Evolutionary conservation across 805 yeast genomes (phyloP).

Genomic region (Cyberlindnera mississippiensis): DNA sequence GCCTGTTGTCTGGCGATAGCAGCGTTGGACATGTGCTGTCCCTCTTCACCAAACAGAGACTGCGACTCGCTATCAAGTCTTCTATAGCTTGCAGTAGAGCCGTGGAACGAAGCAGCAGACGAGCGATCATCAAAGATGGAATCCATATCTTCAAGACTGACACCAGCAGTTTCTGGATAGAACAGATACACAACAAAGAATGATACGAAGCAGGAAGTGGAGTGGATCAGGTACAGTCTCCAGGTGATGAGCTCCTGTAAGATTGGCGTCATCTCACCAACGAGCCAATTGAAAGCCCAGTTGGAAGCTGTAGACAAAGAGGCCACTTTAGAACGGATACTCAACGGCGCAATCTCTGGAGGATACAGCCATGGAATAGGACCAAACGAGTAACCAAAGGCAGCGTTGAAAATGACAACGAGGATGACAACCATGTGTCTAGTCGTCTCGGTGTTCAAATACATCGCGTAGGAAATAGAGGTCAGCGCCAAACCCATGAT

Average conservation of each 20-base stretch:
- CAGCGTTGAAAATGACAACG: slow-evolving; percentile 76
- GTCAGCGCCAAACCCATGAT: slow-evolving; percentile 73
- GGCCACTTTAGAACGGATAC: slow-evolving; percentile 86
- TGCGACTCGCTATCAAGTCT: slow-evolving; percentile 18
- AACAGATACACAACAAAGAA: slow-evolving; percentile 65
- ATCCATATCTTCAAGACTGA: slow-evolving; percentile 88
- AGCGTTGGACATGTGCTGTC: slow-evolving; percentile 34
- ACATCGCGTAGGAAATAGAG: slow-evolving; percentile 58
- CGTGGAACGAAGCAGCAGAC: slow-evolving; percentile 32
- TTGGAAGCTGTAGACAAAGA: slow-evolving; percentile 87
- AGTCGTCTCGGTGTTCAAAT: slow-evolving; percentile 46
- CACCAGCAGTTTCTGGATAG: slow-evolving; percentile 90
- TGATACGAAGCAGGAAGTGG: slow-evolving; percentile 69
- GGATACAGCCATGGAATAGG: slow-evolving; percentile 90
- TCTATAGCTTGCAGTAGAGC: slow-evolving; percentile 21
- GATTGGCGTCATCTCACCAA: slow-evolving; percentile 88
- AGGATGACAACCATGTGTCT: slow-evolving; percentile 69
- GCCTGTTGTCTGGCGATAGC: slow-evolving; percentile 41
- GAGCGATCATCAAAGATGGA: slow-evolving; percentile 74
- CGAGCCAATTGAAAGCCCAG: slow-evolving; percentile 90
- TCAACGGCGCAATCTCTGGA: slow-evolving; percentile 79
- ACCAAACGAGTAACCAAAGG: slow-evolving; percentile 91
- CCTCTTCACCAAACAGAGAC: slow-evolving; percentile 7
- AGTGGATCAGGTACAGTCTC: slow-evolving; percentile 81
- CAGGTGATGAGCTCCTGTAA: slow-evolving; percentile 72